Conservation (phyloP, 1,284 basidiomycete species). For the Phlebopus sp. region DNA sequence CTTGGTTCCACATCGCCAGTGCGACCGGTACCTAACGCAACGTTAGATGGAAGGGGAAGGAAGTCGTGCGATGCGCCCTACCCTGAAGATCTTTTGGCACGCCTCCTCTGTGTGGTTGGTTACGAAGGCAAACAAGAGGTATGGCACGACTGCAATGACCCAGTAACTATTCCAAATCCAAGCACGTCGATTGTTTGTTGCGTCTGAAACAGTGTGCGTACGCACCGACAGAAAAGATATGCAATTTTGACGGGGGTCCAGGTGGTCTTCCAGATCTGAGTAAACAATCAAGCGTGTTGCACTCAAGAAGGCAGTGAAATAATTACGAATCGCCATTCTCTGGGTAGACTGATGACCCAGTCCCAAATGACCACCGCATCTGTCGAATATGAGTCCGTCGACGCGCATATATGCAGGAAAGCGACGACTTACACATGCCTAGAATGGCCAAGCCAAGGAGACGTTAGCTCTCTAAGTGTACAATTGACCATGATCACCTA, state of each 20-base stretch:
- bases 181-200: not conserved
- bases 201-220: conserved; percentile 4
- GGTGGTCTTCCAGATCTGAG: conserved; percentile 71
- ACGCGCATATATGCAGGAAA: conserved; percentile 16
- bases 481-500: conserved; percentile 38
- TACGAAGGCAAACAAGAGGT: conserved; percentile 70
- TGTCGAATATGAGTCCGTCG: conserved; percentile 31
- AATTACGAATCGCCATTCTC: conserved; percentile 72
- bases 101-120: conserved; percentile 57
- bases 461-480: conserved; percentile 1
- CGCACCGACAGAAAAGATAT: conserved; percentile 76
- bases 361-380: conserved; percentile 80
- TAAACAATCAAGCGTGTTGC: conserved; percentile 5
- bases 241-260: conserved; percentile 80
- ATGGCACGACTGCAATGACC: conserved; percentile 74
- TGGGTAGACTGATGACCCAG: conserved; percentile 71
- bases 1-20: conserved; percentile 82
- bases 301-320: conserved; percentile 7
- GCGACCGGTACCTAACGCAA: conserved; percentile 62
- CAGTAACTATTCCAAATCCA: conserved; percentile 52
- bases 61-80: conserved; percentile 21
- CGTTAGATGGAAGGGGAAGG: conserved; percentile 5
- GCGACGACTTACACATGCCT: conserved; percentile 69
- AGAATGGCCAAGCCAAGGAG: conserved; percentile 13
- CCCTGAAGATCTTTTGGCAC: conserved; percentile 67